These are phyloP conservation scores for Sordariomycetes sp. DNA, from an alignment of 2,329 filamentous ascomycete genomes.

Conservation along the genomic window DNA sequence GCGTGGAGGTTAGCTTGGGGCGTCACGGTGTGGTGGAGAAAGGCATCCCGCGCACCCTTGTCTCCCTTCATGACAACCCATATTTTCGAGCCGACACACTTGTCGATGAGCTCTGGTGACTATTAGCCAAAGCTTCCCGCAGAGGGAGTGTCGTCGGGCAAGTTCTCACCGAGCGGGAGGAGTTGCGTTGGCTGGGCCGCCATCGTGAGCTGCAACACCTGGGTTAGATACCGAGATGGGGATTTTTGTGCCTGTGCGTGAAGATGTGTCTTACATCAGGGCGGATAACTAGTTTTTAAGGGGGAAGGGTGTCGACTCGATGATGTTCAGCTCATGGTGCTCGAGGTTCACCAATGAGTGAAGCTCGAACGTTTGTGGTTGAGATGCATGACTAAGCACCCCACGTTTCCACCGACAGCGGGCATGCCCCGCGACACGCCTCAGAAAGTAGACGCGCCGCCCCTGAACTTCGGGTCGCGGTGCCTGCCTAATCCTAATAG, in stretches of 20 bases:
- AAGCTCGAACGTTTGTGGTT: not conserved
- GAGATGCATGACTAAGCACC: not conserved
- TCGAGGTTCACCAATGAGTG: not conserved
- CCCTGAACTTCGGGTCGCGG: not conserved
- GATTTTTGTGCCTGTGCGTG: not conserved
- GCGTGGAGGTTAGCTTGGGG: slow-evolving; percentile 8
- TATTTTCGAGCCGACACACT: slow-evolving; percentile 94
- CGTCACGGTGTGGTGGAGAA: not conserved
- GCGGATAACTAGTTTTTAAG: not conserved
- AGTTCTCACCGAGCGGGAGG: slow-evolving; percentile 52
- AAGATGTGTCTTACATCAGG: not conserved
- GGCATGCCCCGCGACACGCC: not conserved
- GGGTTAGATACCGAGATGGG: not conserved
- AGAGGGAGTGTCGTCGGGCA: not conserved
- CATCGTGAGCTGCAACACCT: slow-evolving; percentile 30
- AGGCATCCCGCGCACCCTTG: slow-evolving; percentile 56
- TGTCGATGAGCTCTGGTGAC: slow-evolving; percentile 86
- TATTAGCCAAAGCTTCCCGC: not conserved
- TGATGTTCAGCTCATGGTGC: not conserved
- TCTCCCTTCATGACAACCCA: slow-evolving; percentile 99
- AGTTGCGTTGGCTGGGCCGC: slow-evolving; percentile 49
- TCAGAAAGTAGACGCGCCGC: not conserved
- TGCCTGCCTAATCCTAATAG: not conserved
- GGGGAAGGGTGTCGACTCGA: not conserved
- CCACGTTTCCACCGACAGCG: not conserved